Conservation (phyloP, 768 basidiomycete genomes). For the Cystoderma amianthinum region DNA sequence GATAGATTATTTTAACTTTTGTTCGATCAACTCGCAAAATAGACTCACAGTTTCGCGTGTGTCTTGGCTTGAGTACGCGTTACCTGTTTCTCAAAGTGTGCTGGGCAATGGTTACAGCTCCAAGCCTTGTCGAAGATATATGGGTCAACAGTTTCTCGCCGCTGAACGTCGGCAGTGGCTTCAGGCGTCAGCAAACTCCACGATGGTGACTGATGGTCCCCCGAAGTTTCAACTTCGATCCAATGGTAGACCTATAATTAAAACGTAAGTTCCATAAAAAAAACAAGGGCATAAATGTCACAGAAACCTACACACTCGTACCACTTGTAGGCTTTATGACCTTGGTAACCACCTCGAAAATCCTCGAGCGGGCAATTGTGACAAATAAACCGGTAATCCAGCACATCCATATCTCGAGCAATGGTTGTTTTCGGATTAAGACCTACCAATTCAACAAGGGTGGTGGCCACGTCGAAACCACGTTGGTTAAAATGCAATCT, state of each 20-base stretch:
- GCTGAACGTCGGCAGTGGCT: constrained; percentile 7
- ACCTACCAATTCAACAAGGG: constrained; percentile 9
- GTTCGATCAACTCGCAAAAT: too few species aligned
- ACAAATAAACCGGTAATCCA: constrained; percentile 7
- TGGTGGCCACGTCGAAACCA: constrained; percentile 10
- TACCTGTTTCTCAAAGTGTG: constrained; percentile 8
- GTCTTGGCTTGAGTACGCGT: constrained; percentile 1
- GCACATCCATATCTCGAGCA: constrained; percentile 11
- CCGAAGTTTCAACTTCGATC: neutral
- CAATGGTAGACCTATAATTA: neutral
- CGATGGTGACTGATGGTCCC: constrained; percentile 1
- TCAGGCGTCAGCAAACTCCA: constrained; percentile 10
- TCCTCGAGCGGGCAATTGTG: constrained; percentile 2
- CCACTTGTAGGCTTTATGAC: neutral
- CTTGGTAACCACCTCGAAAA: constrained; percentile 2
- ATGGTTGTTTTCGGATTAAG: constrained; percentile 9
- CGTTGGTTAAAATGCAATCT: constrained; percentile 10
- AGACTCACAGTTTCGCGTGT: neutral
- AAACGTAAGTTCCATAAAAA: too few species aligned
- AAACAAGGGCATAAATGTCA: too few species aligned
- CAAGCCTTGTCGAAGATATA: constrained; percentile 6
- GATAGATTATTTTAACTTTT: neutral
- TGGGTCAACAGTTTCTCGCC: constrained; percentile 7
- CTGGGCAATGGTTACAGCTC: constrained; percentile 10
- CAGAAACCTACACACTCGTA: neutral